These are phyloP conservation scores for Aspergillus ostianus DNA, from an alignment of 495 filamentous ascomycete genomes.

Conservation along the genomic window DNA sequence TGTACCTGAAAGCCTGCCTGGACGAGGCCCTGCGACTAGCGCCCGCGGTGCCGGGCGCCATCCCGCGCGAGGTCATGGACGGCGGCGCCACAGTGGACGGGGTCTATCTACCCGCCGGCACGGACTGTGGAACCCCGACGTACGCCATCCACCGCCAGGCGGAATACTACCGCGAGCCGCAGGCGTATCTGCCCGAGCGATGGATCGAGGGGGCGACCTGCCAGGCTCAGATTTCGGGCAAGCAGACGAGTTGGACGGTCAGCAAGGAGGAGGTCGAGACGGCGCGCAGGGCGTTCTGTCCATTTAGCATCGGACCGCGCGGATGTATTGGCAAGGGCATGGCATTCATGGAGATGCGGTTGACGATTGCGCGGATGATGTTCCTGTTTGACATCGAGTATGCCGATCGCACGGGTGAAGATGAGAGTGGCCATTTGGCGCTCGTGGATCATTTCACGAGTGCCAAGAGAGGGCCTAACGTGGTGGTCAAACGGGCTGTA, in stretches of 20 bases:
- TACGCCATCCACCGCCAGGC: slow-evolving; percentile 59
- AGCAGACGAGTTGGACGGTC: slow-evolving; percentile 24
- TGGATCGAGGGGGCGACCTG: slow-evolving; percentile 50
- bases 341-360: slow-evolving; percentile 53
- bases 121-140: slow-evolving; percentile 50
- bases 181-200: slow-evolving; percentile 49
- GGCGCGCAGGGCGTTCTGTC: slow-evolving; percentile 48
- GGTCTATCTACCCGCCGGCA: slow-evolving; percentile 50
- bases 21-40: slow-evolving; percentile 65
- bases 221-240: slow-evolving; percentile 18
- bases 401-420: slow-evolving; percentile 41
- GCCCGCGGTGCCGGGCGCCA: slow-evolving; percentile 56
- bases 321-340: slow-evolving; percentile 59
- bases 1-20: slow-evolving; percentile 60
- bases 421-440: slow-evolving; percentile 39
- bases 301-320: slow-evolving; percentile 56
- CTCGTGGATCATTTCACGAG: slow-evolving; percentile 50
- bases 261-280: slow-evolving; percentile 37
- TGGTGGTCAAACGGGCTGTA: slow-evolving; percentile 17
- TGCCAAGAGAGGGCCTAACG: slow-evolving; percentile 46
- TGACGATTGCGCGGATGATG: slow-evolving; percentile 50
- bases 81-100: slow-evolving; percentile 56
- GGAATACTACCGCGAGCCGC: slow-evolving; percentile 52
- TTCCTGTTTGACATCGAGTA: slow-evolving; percentile 47
- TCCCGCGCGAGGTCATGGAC: slow-evolving; percentile 55